Conservation (phyloP, 345 rosid species). For the Tarenaya hassleriana region DNA sequence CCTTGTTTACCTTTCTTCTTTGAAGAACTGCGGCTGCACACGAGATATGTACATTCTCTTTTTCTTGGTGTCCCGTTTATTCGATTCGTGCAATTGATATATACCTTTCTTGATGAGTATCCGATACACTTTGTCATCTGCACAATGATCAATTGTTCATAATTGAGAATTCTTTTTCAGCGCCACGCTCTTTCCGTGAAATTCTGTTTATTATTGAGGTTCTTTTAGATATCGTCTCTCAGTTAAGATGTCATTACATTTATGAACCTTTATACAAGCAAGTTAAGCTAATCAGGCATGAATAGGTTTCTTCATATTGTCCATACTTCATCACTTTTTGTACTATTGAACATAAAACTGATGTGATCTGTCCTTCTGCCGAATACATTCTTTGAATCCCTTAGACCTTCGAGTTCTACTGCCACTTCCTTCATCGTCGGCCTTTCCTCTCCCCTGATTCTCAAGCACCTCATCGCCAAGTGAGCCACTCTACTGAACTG, state of each 20-base stretch:
- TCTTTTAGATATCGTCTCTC: no score
- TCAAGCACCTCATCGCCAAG: constrained; percentile 28
- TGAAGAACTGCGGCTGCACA: constrained; percentile 26
- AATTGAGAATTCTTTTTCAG: neutral
- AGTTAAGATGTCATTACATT: no score
- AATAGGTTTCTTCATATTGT: no score
- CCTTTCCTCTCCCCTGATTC: constrained; percentile 22
- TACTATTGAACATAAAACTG: no score
- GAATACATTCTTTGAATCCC: no score
- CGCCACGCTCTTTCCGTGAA: no score
- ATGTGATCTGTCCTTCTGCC: no score
- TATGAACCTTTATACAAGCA: no score
- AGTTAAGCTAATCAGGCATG: no score
- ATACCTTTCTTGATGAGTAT: constrained; percentile 35
- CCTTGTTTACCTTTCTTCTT: constrained; percentile 71
- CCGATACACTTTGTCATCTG: constrained; percentile 30
- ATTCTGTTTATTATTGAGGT: no score
- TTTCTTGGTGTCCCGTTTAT: constrained; percentile 18
- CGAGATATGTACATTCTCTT: constrained; percentile 22
- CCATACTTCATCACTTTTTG: no score
- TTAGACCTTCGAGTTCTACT: no score
- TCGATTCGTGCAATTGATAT: constrained; percentile 25
- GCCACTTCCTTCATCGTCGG: constrained; percentile 34
- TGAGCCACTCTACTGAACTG: constrained; percentile 22
- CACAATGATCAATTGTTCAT: constrained; percentile 24